Percentiles rank a stretch among this genome's conserved stretches.
These are phyloP conservation scores for Lactarius akahatsu DNA, from an alignment of 768 basidiomycete genomes.

Conservation along the genomic window DNA sequence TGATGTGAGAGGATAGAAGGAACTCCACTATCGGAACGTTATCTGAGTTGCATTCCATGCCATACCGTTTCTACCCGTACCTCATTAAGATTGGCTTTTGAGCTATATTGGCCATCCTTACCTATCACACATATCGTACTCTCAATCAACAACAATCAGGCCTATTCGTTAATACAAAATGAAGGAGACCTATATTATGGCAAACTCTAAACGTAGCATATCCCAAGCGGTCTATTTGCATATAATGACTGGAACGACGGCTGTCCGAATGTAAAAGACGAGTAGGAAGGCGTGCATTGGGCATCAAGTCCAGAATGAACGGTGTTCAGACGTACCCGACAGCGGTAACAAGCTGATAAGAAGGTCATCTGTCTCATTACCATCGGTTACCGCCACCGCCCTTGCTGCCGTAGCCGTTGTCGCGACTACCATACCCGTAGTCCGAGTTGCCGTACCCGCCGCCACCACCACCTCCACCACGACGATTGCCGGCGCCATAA, in stretches of 20 bases:
- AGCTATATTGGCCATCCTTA: neutral
- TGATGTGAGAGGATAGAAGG: neutral
- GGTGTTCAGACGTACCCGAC: slow-evolving; percentile 2
- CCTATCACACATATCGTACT: neutral
- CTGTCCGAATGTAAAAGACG: slow-evolving; percentile 6
- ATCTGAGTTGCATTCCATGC: neutral
- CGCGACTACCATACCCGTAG: slow-evolving; percentile 43
- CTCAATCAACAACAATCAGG: neutral
- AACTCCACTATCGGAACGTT: too few relatives aligned
- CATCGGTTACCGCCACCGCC: slow-evolving; percentile 35
- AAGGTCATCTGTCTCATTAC: slow-evolving; percentile 28
- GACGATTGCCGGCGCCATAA: slow-evolving; percentile 50
- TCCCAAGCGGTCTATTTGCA: slow-evolving; percentile 20
- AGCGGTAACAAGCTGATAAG: neutral
- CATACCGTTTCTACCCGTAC: neutral
- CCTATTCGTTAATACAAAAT: neutral
- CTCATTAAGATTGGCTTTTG: neutral
- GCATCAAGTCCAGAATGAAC: neutral
- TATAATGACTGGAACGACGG: slow-evolving; percentile 12
- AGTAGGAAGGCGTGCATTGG: slow-evolving; percentile 1
- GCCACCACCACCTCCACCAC: slow-evolving; percentile 47
- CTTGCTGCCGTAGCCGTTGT: slow-evolving; percentile 40
- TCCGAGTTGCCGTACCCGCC: slow-evolving; percentile 45
- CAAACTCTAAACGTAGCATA: slow-evolving; percentile 22
- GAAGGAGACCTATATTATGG: slow-evolving; percentile 20